A percentile compares a stretch with the other conserved stretches of the same genome.
Evolutionary conservation across 2,329 filamentous ascomycete genomes (phyloP).

Genomic region (Davidsoniella australis): DNA sequence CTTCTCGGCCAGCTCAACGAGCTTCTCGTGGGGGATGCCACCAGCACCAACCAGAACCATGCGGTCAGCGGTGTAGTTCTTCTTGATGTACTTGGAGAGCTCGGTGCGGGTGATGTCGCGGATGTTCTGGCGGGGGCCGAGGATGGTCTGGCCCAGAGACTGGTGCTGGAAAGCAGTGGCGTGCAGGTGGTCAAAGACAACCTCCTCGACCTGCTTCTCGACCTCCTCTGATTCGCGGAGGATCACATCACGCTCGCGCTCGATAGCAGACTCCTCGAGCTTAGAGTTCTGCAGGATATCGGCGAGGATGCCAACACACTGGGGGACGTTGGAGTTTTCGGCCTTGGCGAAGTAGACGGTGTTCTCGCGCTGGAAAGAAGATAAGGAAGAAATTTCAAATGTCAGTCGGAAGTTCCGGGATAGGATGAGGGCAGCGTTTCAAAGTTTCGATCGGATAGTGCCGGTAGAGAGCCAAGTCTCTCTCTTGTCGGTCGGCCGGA

Average conservation of each 20-base stretch:
- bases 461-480: background rate
- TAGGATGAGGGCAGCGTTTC: background rate
- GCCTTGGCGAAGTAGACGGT: conserved; percentile 99
- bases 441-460: background rate
- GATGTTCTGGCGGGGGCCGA: conserved; percentile 97
- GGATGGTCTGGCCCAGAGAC: conserved; percentile 90
- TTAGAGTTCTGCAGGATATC: conserved; percentile 99
- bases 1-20: conserved; percentile 93
- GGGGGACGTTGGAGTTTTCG: conserved; percentile 93
- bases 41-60: conserved; percentile 97
- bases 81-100: conserved; percentile 92
- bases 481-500: background rate
- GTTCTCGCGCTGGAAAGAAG: conserved; percentile 66
- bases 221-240: conserved; percentile 98
- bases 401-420: conserved; percentile 5
- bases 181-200: conserved; percentile 97
- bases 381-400: background rate
- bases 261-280: conserved; percentile 80
- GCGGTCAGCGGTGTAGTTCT: conserved; percentile 97
- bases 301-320: conserved; percentile 93
- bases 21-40: conserved; percentile 81
- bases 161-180: conserved; percentile 95
- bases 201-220: conserved; percentile 98
- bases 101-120: conserved; percentile 85
- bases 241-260: conserved; percentile 97